Evolutionary conservation across 768 basidiomycete genomes (phyloP), one percentile per base, ranked within the genome.

Genomic region (Coprinopsis cinerea): DNA sequence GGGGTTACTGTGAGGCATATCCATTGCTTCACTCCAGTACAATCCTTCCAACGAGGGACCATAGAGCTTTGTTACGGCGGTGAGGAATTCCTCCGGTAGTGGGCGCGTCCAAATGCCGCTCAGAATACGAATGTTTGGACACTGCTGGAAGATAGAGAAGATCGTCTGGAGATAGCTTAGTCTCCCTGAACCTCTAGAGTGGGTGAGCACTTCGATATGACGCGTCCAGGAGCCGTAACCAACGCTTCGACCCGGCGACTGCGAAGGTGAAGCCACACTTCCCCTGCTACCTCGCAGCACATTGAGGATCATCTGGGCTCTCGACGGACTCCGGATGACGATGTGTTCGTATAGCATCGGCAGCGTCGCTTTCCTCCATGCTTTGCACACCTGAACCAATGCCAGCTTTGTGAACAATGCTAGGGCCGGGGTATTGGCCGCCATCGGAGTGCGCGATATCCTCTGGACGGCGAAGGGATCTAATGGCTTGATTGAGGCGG

Each of bases 321-420:
- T 67, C 15, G 62, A 53, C 13, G 74, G 69, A 60, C 77, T 77
- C 37, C 71, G 65, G 35, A 78, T 69, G 28, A 67, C 67, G 36
- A 77, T 53, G 54, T 78, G 70, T 51, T 70, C 64, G 55, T 76
- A 79, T 26, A 77, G 63, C 14, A 78, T 59, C 45, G 67, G 70
- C 25, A 71, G 47, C 1, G 74, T 66, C 32, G 76, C 57, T 26
- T 57, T 54, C 46, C 75, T 66, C 78, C 77, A 81, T 11, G 67
- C 61, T 37, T 66, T 70, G 58, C 68, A 76, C 14, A 79, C 76
- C 42, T 68, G 65, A 28, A 77, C 73, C 15, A 79, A 64, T 6
- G 68, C 65, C 52, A 75, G 71, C 57, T 79, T 81, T 10, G 78
- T 78, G 46, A 67, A 67, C 63, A 69, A 64, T n/a, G 76, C 65